Conservation (phyloP, 306 rosid species). For the Quercus bicolor region DNA sequence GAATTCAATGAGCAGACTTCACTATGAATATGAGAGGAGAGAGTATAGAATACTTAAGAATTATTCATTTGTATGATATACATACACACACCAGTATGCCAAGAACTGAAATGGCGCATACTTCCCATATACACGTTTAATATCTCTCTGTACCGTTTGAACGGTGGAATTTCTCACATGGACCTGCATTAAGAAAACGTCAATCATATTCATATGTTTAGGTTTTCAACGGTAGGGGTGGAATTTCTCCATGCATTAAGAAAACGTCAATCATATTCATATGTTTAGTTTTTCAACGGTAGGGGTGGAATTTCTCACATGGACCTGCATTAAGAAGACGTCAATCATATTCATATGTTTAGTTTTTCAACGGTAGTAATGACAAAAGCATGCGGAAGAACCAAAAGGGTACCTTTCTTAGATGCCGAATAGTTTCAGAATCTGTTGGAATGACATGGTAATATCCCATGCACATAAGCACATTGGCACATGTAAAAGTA, state of each 20-base stretch:
- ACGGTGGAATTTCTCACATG: slow-evolving; percentile 32
- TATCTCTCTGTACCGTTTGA: slow-evolving; percentile 31
- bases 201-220: background rate
- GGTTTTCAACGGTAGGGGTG: background rate
- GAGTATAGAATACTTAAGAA: no score
- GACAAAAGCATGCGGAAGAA: background rate
- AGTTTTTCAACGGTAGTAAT: background rate
- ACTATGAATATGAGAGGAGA: fast-evolving
- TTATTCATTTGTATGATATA: no score
- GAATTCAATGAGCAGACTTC: no score
- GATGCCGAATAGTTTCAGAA: slow-evolving; percentile 50
- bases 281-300: no score
- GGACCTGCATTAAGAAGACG: slow-evolving; percentile 23
- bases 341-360: background rate
- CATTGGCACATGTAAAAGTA: slow-evolving; percentile 49
- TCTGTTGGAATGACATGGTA: slow-evolving; percentile 51
- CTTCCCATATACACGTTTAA: slow-evolving; percentile 44
- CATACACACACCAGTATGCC: slow-evolving; percentile 42
- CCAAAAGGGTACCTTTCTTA: slow-evolving; percentile 33
- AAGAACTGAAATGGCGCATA: slow-evolving; percentile 53
- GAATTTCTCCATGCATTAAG: slow-evolving; percentile 30
- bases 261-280: background rate
- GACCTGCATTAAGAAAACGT: slow-evolving; percentile 26
- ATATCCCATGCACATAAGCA: slow-evolving; percentile 54
- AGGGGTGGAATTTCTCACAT: slow-evolving; percentile 22